Percentiles rank a stretch among this genome's conserved stretches.
These are phyloP conservation scores for Suhomyces wounanorum DNA, from an alignment of 1,139 yeast genomes.

Conservation along the genomic window DNA sequence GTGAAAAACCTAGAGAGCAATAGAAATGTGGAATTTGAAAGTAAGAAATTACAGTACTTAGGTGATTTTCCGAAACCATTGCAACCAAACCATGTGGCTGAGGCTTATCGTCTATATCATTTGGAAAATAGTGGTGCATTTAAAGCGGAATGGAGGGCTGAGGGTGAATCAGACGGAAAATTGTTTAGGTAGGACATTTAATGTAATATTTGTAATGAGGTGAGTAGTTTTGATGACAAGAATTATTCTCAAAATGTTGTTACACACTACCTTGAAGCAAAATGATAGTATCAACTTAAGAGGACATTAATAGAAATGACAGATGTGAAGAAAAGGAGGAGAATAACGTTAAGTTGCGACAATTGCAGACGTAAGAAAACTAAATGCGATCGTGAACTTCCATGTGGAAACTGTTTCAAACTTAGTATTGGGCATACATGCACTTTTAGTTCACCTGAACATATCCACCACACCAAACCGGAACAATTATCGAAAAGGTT, in stretches of 20 bases:
- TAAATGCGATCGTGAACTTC: conserved; percentile 17
- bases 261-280: background rate
- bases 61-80: conserved; percentile 62
- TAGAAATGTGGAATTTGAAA: conserved; percentile 33
- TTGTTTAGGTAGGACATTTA: conserved; percentile 52
- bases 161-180: conserved; percentile 72
- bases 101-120: conserved; percentile 80
- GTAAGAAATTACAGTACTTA: conserved; percentile 31
- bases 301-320: conserved; percentile 4
- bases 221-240: background rate
- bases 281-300: background rate
- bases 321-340: conserved; percentile 19
- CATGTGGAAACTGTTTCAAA: conserved; percentile 17
- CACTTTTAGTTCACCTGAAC: conserved; percentile 17
- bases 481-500: background rate
- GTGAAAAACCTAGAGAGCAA: conserved; percentile 33
- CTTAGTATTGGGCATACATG: conserved; percentile 17
- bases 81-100: conserved; percentile 81
- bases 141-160: conserved; percentile 65
- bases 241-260: background rate
- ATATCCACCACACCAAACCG: conserved; percentile 12
- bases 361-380: conserved; percentile 20
- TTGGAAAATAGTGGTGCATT: conserved; percentile 68
- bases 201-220: background rate
- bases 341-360: conserved; percentile 27